Evolutionary conservation across 495 filamentous ascomycete species (phyloP), one percentile per base, ranked within the genome.

Genomic region (Pseudotulostoma volvatum): DNA sequence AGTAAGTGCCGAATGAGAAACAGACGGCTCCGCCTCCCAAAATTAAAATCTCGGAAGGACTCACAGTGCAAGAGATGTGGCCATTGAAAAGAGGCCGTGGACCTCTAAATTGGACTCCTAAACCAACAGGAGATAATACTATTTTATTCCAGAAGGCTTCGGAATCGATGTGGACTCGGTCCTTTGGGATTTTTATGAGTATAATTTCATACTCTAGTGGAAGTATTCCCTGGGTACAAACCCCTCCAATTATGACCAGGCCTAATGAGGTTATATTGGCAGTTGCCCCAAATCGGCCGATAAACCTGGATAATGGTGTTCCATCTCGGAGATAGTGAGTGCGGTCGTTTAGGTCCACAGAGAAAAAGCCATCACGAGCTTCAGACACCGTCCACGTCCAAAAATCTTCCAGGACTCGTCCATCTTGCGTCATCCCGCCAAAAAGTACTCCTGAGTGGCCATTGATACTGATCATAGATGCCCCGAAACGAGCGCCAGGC

Each of bases 1-100:
- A 84, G 44, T 68, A 77, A 9, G 76, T 76, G 5, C 82, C 84
- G 67, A 93, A 88, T 0, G 82, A 84, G 56, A 92, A 93, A 53
- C 86, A 93, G 0, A 85, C 81, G 18, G 82, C 83, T 14, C 87
- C 86, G 11, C 87, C 86, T 7, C 84, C 84, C 25, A 79, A 54
- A 1, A 93, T 54, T 13, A 79, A 44, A 3, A 84, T 45, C 18
- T 66, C 50, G 11, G 63, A 55, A 14, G 55, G 46, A 34, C 49
- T 48, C 1, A 68, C 57, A 5, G 62, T 53, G 15, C 66, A 73
- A 5, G 66, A 55, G 11, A 72, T 74, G 43, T 72, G 64, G 3
- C 86, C 84, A 33, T 78, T 61, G 13, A 93, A 59, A 3, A 93
- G 54, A 9, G 81, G 81, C 18, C 71, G 60, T 13, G 47, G 47